phyloP scores from a whole-genome alignment of 1,284 basidiomycete species.

The Pseudozyma tsukubaensis region DNA sequence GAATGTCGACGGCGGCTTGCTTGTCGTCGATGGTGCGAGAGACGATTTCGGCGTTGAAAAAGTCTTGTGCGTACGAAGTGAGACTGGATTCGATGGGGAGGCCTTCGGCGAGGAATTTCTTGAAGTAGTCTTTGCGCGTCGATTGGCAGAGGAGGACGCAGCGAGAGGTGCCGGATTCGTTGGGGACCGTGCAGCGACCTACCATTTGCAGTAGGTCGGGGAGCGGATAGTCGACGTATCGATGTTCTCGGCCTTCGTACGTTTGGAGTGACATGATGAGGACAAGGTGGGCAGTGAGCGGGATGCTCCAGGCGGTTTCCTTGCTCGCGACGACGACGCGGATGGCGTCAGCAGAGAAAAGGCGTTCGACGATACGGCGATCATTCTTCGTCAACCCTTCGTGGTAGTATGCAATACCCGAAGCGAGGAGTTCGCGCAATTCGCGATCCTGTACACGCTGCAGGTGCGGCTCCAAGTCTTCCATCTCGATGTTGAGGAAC shows the following conservation, averaged over 20 bases:
- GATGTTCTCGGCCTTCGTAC: slow-evolving; percentile 77
- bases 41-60: slow-evolving; percentile 97
- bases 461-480: slow-evolving; percentile 86
- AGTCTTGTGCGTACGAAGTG: slow-evolving; percentile 80
- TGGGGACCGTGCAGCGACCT: slow-evolving; percentile 86
- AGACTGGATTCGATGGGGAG: slow-evolving; percentile 89
- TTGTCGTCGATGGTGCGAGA: slow-evolving; percentile 90
- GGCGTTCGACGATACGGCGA: slow-evolving; percentile 89
- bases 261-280: slow-evolving; percentile 98
- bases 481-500: slow-evolving; percentile 89
- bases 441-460: slow-evolving; percentile 84
- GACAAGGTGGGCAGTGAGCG: slow-evolving; percentile 93
- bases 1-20: slow-evolving; percentile 75
- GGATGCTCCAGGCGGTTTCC: slow-evolving; percentile 94
- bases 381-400: slow-evolving; percentile 92
- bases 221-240: slow-evolving; percentile 96
- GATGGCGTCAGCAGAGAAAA: slow-evolving; percentile 93
- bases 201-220: slow-evolving; percentile 99
- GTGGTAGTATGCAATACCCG: slow-evolving; percentile 95
- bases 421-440: slow-evolving; percentile 83
- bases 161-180: slow-evolving; percentile 77
- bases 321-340: slow-evolving; percentile 93
- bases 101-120: slow-evolving; percentile 96
- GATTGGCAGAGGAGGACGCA: slow-evolving; percentile 97
- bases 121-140: slow-evolving; percentile 94